A percentile compares a stretch with the other conserved stretches of the same genome.
Evolutionary conservation across 129 eudicot genomes (phyloP).

Genomic region (Centrapalus pauciflorus): DNA sequence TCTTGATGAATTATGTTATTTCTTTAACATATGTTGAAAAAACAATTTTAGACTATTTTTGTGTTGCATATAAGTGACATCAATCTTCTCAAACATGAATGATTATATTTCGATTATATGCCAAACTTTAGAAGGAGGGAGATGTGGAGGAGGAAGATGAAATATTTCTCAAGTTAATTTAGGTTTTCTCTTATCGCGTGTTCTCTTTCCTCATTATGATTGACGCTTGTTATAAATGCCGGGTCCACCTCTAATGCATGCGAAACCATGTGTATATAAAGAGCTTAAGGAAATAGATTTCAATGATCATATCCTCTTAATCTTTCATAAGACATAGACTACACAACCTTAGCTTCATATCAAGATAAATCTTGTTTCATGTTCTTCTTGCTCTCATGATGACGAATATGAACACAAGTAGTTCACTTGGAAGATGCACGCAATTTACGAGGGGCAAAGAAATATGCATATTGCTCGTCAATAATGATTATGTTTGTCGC

Average conservation of each 20-base stretch:
- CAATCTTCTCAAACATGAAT: too few relatives aligned
- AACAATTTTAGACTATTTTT: too few relatives aligned
- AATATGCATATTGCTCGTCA: constrained; percentile 41
- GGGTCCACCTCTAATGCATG: constrained; percentile 27
- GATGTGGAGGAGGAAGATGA: too few relatives aligned
- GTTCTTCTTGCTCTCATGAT: neutral
- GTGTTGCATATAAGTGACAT: too few relatives aligned
- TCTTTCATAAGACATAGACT: constrained; percentile 9
- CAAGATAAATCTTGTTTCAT: constrained; percentile 11
- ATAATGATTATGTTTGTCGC: constrained; percentile 28
- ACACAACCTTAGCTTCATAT: neutral
- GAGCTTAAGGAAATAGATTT: constrained; percentile 22
- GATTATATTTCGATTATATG: too few relatives aligned
- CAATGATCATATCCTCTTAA: constrained; percentile 9
- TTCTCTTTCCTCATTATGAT: constrained; percentile 17
- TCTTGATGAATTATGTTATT: too few relatives aligned
- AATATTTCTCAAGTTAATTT: too few relatives aligned
- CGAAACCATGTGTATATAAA: constrained; percentile 23
- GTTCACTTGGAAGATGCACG: constrained; percentile 15
- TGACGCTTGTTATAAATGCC: constrained; percentile 23
- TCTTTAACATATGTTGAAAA: too few relatives aligned
- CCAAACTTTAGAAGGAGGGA: too few relatives aligned
- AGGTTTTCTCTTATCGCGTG: neutral
- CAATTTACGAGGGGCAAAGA: constrained; percentile 18
- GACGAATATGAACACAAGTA: constrained; percentile 16